These are phyloP conservation scores for Cinchona pubescens DNA, from an alignment of 257 asterid genomes.

Conservation along the genomic window DNA sequence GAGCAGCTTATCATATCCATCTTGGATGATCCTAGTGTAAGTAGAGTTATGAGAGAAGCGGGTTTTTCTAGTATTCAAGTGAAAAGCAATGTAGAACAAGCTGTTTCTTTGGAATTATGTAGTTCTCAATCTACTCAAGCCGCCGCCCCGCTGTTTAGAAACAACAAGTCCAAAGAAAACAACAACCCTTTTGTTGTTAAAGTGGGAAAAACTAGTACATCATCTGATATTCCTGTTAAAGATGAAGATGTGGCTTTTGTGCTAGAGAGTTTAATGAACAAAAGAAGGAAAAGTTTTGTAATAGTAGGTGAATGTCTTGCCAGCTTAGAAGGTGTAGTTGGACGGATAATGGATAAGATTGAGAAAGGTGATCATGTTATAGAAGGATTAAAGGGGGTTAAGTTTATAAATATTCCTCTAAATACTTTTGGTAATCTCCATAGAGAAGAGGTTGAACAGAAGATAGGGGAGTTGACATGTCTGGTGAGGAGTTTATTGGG, in stretches of 20 bases:
- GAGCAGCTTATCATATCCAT: slow-evolving; percentile 83
- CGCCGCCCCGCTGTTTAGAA: slow-evolving; percentile 10
- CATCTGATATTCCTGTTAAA: slow-evolving; percentile 14
- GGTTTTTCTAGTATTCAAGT: slow-evolving; percentile 82
- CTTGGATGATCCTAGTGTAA: slow-evolving; percentile 85
- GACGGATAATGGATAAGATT: slow-evolving; percentile 51
- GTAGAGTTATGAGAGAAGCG: slow-evolving; percentile 91
- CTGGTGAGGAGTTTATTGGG: slow-evolving; percentile 46
- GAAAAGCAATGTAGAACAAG: slow-evolving; percentile 63
- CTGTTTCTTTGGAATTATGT: slow-evolving; percentile 40
- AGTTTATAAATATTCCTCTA: slow-evolving; percentile 54
- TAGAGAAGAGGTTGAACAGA: slow-evolving; percentile 60
- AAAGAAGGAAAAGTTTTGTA: slow-evolving; percentile 39
- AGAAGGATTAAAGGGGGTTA: slow-evolving; percentile 49
- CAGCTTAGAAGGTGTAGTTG: slow-evolving; percentile 40
- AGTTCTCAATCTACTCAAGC: slow-evolving; percentile 26
- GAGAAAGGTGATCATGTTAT: slow-evolving; percentile 50
- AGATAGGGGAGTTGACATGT: slow-evolving; percentile 51
- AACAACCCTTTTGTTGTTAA: slow-evolving; percentile 12
- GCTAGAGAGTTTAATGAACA: slow-evolving; percentile 33
- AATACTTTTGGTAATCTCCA: slow-evolving; percentile 47
- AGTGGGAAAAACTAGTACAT: slow-evolving; percentile 10
- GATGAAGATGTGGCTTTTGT: slow-evolving; percentile 50
- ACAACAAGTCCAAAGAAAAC: slow-evolving; percentile 20
- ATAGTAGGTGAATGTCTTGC: slow-evolving; percentile 60